Conservation (phyloP, 306 rosid species). For the Albizia julibrissin region DNA sequence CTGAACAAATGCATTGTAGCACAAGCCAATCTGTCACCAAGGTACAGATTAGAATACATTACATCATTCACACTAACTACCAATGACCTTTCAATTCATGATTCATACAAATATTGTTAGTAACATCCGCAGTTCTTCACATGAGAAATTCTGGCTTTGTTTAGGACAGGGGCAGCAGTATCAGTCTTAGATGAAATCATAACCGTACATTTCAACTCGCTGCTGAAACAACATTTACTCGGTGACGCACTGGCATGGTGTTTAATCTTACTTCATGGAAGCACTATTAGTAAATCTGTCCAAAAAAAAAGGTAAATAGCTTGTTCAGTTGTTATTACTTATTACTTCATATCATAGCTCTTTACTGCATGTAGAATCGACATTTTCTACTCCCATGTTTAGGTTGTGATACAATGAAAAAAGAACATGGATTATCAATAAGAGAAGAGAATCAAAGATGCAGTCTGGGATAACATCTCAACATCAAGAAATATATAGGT, state of each 20-base stretch:
- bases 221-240: conserved; percentile 26
- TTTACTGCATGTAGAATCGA: not conserved
- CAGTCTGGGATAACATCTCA: not conserved
- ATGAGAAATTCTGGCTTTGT: conserved; percentile 17
- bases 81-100: conserved; percentile 9
- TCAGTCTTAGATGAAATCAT: not conserved
- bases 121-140: conserved; percentile 28
- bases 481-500: not conserved
- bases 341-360: not conserved
- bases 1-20: conserved; percentile 31
- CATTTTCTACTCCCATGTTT: not conserved
- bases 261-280: not conserved
- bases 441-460: not conserved
- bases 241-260: not conserved
- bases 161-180: conserved; percentile 14
- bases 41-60: conserved; percentile 37
- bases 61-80: conserved; percentile 34
- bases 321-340: not conserved
- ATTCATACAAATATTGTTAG: conserved; percentile 34
- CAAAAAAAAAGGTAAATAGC: conserved; percentile 10
- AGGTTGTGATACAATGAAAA: not conserved
- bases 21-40: conserved; percentile 38
- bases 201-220: conserved; percentile 28
- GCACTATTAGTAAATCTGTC: conserved; percentile 35
- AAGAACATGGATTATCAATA: not conserved